Percentiles rank a stretch among this genome's conserved stretches.
Evolutionary conservation across 148 eudicot species (phyloP).

Genomic region (Rhododendron kiyosumense): DNA sequence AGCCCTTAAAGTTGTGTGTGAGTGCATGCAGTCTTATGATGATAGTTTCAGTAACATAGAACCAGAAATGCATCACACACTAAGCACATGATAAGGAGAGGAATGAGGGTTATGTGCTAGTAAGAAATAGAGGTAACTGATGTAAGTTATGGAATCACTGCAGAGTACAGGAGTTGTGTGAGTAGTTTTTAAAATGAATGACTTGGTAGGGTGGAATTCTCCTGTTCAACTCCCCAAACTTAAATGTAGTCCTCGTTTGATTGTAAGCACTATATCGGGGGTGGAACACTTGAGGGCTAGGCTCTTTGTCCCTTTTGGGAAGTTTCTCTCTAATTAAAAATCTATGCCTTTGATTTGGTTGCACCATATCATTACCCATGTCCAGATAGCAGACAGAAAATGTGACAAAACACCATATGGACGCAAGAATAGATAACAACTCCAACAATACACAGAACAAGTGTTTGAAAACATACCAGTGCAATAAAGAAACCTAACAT

Average conservation of each 20-base stretch:
- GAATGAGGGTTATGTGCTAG: neutral
- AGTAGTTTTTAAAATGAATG: neutral
- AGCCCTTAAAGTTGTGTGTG: neutral
- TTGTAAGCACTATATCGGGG: neutral
- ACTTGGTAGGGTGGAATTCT: neutral
- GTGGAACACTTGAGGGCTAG: neutral
- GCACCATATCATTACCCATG: neutral
- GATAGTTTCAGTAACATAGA: neutral
- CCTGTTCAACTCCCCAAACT: neutral
- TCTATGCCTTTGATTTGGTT: neutral
- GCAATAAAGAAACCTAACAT: constrained; percentile 78
- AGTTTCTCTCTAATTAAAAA: neutral
- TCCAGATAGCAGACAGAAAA: neutral
- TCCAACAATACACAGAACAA: neutral
- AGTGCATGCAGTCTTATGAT: neutral
- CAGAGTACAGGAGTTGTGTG: neutral
- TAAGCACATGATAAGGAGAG: neutral
- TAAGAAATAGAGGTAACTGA: neutral
- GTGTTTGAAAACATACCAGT: constrained; percentile 46
- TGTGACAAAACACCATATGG: neutral
- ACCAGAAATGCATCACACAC: neutral
- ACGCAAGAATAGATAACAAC: neutral
- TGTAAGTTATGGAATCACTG: neutral
- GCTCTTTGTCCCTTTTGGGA: neutral
- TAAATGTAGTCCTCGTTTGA: neutral